A percentile compares a stretch with the other conserved stretches of the same genome.
Evolutionary conservation across 2,329 filamentous ascomycete genomes (phyloP).

Genomic region (Ascochyta viciae-villosae): DNA sequence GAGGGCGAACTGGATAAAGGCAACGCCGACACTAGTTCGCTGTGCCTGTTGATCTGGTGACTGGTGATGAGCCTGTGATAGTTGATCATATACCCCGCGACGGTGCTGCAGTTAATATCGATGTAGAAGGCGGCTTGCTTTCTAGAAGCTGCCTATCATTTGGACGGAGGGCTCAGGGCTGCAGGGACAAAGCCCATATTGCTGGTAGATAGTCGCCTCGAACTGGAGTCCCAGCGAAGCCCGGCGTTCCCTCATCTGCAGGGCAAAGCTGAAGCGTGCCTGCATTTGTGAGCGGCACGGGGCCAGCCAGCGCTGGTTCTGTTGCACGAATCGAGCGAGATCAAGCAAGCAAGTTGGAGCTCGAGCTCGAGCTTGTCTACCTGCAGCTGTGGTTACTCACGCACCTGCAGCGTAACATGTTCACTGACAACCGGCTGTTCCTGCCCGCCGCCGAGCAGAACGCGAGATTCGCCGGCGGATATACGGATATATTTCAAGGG

Average conservation of each 20-base stretch:
- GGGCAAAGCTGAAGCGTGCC: conserved; percentile 23
- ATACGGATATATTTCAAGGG: conserved; percentile 29
- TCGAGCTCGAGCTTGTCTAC: conserved; percentile 16
- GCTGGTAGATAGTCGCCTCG: neutral
- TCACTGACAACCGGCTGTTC: conserved; percentile 30
- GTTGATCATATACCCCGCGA: conserved; percentile 47
- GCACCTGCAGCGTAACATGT: conserved; percentile 37
- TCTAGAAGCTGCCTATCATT: conserved; percentile 23
- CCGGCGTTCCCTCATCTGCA: conserved; percentile 23
- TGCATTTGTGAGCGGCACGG: conserved; percentile 26
- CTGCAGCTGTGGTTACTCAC: conserved; percentile 36
- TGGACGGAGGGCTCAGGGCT: neutral
- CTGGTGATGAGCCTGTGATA: conserved; percentile 31
- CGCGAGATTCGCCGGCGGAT: conserved; percentile 25
- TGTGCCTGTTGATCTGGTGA: conserved; percentile 29
- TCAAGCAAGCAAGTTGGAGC: neutral
- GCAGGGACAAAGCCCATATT: conserved; percentile 1
- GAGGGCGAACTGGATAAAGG: conserved; percentile 9
- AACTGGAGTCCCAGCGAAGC: neutral
- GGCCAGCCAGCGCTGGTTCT: conserved; percentile 24
- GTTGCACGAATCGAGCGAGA: conserved; percentile 3
- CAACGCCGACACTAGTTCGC: conserved; percentile 8
- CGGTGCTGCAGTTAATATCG: conserved; percentile 36
- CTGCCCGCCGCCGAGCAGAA: conserved; percentile 36
- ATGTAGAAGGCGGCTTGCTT: conserved; percentile 28